Base-by-base conservation (phyloP, 345 rosid species). In the Arabidopsis arenosa region DNA sequence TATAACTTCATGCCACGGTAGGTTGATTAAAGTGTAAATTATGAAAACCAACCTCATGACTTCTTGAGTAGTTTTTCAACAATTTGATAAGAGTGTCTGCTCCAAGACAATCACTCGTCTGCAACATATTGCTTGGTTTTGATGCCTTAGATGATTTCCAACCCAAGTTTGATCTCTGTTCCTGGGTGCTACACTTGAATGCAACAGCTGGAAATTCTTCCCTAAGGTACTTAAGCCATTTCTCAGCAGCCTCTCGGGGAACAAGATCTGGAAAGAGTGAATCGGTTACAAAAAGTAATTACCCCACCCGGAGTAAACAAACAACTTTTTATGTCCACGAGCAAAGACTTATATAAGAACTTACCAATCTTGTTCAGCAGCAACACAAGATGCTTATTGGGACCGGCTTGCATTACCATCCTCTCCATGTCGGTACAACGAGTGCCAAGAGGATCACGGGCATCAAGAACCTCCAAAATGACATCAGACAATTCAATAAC, bases 201-300 rank as follows among this genome's bases (percentile, higher is more conserved):
- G 99, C 97, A 83, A 92, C 97, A 26, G 99, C 86, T 10, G 97
- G 97, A n/a, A 89, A 83, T 72, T 92, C 97, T 84, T 89, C 97
- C 80, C 99, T 87, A 39, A 95, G 96, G 73, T 88, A 92, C 78
- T 81, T 92, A 4, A 95, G 89, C 99, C 97, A 95, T 80, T 90
- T 95, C 75, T 95, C 97, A 70, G 88, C 93, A 84, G 97, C 82
- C 87, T 95, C 99, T 59, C 92, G 81, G n/a, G 99, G 98, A 69
- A 89, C 99, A 78, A 95, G 98, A 91, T 95, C 98, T 94, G 79
- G 59, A 74, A 5, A 30, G 5, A 55, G 76, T 48, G n/a, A 45
- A 10, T 12, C 3, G 6, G 4, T 60, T 45, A 78, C 41, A 57
- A 64, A 64, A 52, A 7, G 40, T 21, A 33, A 44, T 21, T 3